Evolutionary conservation across 2,329 filamentous ascomycete species (phyloP).

Genomic region (Alternaria sp.): DNA sequence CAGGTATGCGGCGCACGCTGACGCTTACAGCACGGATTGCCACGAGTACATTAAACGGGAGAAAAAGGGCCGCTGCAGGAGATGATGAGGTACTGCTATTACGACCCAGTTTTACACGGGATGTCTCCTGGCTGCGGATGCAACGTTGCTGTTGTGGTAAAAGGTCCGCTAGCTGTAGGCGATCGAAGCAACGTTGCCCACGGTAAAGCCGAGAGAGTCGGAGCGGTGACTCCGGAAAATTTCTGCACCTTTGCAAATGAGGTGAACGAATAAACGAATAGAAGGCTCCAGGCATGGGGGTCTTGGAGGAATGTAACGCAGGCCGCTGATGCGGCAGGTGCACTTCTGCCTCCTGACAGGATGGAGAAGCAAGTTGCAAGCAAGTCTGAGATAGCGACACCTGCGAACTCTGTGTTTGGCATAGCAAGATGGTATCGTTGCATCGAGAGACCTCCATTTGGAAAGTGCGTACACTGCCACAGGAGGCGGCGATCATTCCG

Average conservation of each 20-base stretch:
- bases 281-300: neutral
- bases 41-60: neutral
- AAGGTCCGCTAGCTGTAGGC: neutral
- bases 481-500: neutral
- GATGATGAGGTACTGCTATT: neutral
- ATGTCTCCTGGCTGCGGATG: neutral
- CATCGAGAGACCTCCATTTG: neutral
- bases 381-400: neutral
- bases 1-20: slow-evolving; percentile 5
- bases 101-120: neutral
- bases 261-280: neutral
- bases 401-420: neutral
- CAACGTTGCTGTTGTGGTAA: slow-evolving; percentile 4
- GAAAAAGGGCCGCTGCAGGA: slow-evolving; percentile 1
- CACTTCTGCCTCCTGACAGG: neutral
- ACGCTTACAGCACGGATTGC: slow-evolving; percentile 10
- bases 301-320: neutral
- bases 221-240: neutral
- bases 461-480: neutral
- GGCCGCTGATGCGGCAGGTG: neutral
- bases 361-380: neutral
- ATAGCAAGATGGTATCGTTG: neutral
- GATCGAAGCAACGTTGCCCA: neutral
- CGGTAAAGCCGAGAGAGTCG: neutral
- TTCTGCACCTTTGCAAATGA: neutral